Evolutionary conservation across 208 protist genomes (phyloP).

Genomic region (Tetramitus jugosus): DNA sequence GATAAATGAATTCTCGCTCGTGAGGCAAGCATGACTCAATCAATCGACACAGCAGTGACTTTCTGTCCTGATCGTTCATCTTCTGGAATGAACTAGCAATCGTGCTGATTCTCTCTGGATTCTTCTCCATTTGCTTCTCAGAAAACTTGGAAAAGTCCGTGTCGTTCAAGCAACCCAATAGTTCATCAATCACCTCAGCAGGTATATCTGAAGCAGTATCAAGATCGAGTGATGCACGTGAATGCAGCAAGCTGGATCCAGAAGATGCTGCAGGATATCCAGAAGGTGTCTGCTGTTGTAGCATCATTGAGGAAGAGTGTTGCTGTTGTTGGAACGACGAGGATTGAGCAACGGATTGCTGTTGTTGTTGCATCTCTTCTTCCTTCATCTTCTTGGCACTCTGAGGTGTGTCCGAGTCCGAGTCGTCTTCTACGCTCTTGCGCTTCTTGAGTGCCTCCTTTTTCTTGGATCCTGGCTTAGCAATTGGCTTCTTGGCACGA

Average conservation of each 20-base stretch:
- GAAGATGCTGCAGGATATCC: not conserved
- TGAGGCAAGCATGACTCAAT: not conserved
- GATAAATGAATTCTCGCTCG: not conserved
- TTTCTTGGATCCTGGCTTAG: slow-evolving; percentile 6
- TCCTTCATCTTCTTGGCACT: not conserved
- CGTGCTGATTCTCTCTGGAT: not conserved
- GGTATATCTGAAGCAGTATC: not conserved
- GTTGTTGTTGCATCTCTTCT: not conserved
- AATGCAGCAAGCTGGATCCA: not conserved
- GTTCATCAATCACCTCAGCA: slow-evolving; percentile 1
- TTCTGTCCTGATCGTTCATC: slow-evolving; percentile 1
- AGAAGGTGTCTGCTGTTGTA: too few species aligned
- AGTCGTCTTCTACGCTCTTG: too few species aligned
- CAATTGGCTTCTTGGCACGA: slow-evolving; percentile 17
- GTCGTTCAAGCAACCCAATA: not conserved
- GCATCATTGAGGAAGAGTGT: too few species aligned
- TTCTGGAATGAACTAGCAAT: slow-evolving; percentile 9
- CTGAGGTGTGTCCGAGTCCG: too few species aligned
- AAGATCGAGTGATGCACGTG: not conserved
- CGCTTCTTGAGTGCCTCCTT: too few species aligned
- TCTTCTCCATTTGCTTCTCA: not conserved
- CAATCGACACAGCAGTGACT: not conserved
- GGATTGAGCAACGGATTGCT: not conserved
- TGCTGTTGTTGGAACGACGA: not conserved
- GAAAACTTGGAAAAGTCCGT: not conserved